Conservation (phyloP, 1,284 basidiomycete species). For the Marasmius fiardii region DNA sequence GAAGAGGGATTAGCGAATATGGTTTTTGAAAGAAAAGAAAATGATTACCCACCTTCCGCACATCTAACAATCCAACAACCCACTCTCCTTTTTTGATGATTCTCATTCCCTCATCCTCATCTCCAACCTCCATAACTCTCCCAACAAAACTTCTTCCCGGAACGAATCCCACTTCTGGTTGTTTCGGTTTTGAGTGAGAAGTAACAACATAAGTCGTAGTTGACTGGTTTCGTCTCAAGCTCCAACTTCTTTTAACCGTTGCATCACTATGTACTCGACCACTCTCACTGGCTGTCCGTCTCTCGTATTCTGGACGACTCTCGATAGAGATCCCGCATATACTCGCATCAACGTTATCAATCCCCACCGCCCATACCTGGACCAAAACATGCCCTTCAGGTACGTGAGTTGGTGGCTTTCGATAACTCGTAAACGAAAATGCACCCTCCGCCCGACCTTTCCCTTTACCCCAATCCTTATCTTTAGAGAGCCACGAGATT, state of each 20-base stretch:
- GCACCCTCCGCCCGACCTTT: neutral
- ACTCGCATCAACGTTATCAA: slow-evolving; percentile 69
- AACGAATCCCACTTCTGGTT: slow-evolving; percentile 59
- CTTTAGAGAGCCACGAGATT: neutral
- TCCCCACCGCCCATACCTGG: slow-evolving; percentile 81
- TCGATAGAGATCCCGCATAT: slow-evolving; percentile 39
- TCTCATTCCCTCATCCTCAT: slow-evolving; percentile 53
- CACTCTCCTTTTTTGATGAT: slow-evolving; percentile 73
- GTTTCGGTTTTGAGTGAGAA: neutral
- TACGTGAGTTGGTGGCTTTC: slow-evolving; percentile 70
- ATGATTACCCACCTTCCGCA: slow-evolving; percentile 67
- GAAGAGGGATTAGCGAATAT: slow-evolving; percentile 11
- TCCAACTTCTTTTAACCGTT: slow-evolving; percentile 4
- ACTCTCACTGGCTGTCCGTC: slow-evolving; percentile 17
- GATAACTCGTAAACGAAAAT: slow-evolving; percentile 51
- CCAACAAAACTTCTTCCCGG: slow-evolving; percentile 85
- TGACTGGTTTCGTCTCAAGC: neutral
- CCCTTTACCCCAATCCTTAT: neutral
- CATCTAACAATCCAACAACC: slow-evolving; percentile 75
- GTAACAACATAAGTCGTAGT: too few species aligned
- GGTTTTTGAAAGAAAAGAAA: slow-evolving; percentile 6
- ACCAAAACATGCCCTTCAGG: slow-evolving; percentile 68
- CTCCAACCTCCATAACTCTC: slow-evolving; percentile 73
- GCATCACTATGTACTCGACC: slow-evolving; percentile 12
- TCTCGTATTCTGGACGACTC: slow-evolving; percentile 13